Evolutionary conservation across 2,329 filamentous ascomycete species (phyloP), one percentile per base, ranked within the genome.

Genomic region (Ophiostoma montium): DNA sequence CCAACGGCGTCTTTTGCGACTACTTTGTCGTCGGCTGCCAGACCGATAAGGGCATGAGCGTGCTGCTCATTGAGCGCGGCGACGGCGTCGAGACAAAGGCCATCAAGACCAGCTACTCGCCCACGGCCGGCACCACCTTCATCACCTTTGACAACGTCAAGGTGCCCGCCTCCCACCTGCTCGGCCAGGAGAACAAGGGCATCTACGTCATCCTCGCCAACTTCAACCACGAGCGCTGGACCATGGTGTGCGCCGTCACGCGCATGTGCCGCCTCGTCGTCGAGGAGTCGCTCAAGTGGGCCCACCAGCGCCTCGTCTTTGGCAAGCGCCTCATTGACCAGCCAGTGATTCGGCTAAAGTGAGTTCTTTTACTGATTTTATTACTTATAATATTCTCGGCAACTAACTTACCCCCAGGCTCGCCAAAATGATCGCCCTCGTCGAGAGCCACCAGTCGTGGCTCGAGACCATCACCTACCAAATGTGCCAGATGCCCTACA

Each of bases 201-300:
- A 89, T 94, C 60, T 75, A 82, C 53, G 84, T 92, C 30, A 86
- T 94, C 60, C 69, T 92, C 61, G 79, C 76, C 66, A 94, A 94
- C 68, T 94, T 94, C 69, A 92, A 92, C 71, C 85, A 92, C 66
- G 85, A 88, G 68, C 75, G 84, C 31, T 87, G 83, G 74, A 82
- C 75, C 66, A 86, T 89, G 82, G 70, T 71, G 50, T 80, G 77
- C 56, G 78, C 68, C 46, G 77, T 80, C 3, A 72, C 82, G 52
- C 79, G 84, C 46, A 71, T 75, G 64, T 78, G 72, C 48, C 75
- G 85, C 54, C 74, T 74, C 1, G 75, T 90, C 13, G 80, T 86
- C 12, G 86, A 94, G 63, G 86, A 94, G 62, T 90, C 80, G 58
- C 68, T 94, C 54, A 92, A 92, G 63, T 95, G 88, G 87, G 74